Base-by-base conservation (phyloP, 371 early-diverging fungal species). In the Saksenaea vasiformis region DNA sequence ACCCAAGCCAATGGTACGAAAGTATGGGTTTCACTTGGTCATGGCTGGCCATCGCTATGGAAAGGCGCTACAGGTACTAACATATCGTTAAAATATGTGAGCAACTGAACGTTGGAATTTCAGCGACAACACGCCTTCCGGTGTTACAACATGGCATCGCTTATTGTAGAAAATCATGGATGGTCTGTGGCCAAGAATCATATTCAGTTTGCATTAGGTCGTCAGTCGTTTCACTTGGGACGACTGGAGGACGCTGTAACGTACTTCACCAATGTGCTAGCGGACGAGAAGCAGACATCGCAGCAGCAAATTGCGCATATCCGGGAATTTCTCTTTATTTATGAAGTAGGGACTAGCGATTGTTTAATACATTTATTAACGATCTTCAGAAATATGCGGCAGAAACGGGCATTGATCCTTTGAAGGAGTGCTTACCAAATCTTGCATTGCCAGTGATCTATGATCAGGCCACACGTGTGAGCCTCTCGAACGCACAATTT, bases 161-260 rank as follows among this genome's bases (percentile, higher is more conserved):
- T 71, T 34, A 85, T 91, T 1, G 87, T 89, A 58, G 84, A 86
- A n/a, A 72, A 75, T 14, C 77, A 81, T 17, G 74, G 72, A 31
- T 97, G 97, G 97, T 79, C 86, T 0, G 76, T 94, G 3, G 88
- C 92, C 9, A 91, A 92, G 53, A 92, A 93, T 58, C 94, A 95
- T 71, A 86, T 95, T 55, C 84, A 93, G 64, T 95, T 94, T 69
- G 88, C 93, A 1, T 80, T 96, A 2, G 96, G 95, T 0, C 78
- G 91, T 34, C 93, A 94, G 68, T 78, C 86, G 0, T 87, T 78
- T 31, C 85, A 87, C 68, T 64, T 87, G n/a, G 86, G 84, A 8
- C 76, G 78, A 13, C 65, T 88, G 19, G 80, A 85, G 41, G 82
- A 82, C 17, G 85, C 88, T 0, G 74, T 87, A 8, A 69, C 74